Conservation (phyloP, 345 rosid species). For the Eucalyptus tenuipes region DNA sequence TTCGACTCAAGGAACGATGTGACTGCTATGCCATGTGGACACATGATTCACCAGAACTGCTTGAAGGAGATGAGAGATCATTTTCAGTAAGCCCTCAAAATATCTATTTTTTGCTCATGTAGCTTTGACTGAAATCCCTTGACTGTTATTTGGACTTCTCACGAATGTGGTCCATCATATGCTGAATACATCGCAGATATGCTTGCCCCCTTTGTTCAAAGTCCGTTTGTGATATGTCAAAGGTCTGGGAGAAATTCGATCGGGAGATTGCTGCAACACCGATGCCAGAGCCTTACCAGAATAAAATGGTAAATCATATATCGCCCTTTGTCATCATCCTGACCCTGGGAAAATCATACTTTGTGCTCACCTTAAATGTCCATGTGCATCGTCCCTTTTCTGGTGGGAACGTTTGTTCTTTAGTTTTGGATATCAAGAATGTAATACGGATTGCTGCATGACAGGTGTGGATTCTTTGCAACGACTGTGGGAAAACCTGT, state of each 20-base stretch:
- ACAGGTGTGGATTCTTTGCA: conserved; percentile 61
- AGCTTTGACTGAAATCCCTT: not conserved
- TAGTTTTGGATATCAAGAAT: not conserved
- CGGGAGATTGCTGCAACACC: conserved; percentile 36
- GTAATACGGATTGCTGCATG: not conserved
- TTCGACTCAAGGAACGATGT: conserved; percentile 61
- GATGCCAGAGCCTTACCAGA: conserved; percentile 36
- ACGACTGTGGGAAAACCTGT: conserved; percentile 40
- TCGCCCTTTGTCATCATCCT: not conserved
- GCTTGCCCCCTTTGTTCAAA: conserved; percentile 57
- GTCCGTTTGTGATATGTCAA: conserved; percentile 38
- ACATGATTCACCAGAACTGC: conserved; percentile 73
- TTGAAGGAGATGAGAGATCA: conserved; percentile 52
- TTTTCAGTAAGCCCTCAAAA: conserved; percentile 26
- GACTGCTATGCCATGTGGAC: conserved; percentile 60
- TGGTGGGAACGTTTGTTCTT: not conserved
- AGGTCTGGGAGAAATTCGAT: conserved; percentile 32
- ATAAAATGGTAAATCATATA: conserved; percentile 19
- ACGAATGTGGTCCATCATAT: not conserved
- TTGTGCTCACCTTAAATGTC: not conserved
- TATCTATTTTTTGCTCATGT: not conserved
- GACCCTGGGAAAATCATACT: not conserved
- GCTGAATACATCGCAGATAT: conserved; percentile 19
- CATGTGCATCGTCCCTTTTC: not conserved
- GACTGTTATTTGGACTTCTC: not conserved